phyloP scores from a whole-genome alignment of 2,329 filamentous ascomycete species.

The Penicillium oxalicum region DNA sequence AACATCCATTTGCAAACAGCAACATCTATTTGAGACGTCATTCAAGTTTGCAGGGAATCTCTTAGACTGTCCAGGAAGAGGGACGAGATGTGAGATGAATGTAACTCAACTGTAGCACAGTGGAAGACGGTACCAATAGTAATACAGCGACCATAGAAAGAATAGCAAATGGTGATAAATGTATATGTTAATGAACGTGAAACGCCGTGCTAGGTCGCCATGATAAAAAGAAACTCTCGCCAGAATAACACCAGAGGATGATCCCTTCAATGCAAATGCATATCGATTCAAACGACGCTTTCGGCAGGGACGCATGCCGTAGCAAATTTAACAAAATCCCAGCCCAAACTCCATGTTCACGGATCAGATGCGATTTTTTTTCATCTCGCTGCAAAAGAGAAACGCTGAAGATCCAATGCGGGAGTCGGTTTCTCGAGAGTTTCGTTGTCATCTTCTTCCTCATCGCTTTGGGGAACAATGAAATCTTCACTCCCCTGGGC shows the following conservation, averaged over 20 bases:
- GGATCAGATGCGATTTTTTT: neutral
- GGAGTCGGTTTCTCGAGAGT: conserved; percentile 11
- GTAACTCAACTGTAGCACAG: too few relatives aligned
- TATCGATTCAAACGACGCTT: too few relatives aligned
- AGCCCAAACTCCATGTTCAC: conserved; percentile 12
- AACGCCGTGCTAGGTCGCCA: neutral
- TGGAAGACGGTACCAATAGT: too few relatives aligned
- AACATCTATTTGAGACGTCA: too few relatives aligned
- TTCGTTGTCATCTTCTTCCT: conserved; percentile 24
- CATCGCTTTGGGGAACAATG: conserved; percentile 48
- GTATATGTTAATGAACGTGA: neutral
- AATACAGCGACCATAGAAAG: too few relatives aligned
- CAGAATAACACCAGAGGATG: too few relatives aligned
- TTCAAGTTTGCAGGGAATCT: too few relatives aligned
- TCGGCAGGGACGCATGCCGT: too few relatives aligned
- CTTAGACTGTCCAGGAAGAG: too few relatives aligned
- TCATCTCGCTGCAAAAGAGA: conserved; percentile 30
- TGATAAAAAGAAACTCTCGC: conserved; percentile 1
- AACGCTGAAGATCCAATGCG: conserved; percentile 32
- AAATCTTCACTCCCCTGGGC: conserved; percentile 47
- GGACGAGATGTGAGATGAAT: too few relatives aligned
- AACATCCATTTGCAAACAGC: too few relatives aligned
- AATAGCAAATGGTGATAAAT: neutral
- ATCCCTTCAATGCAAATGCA: too few relatives aligned
- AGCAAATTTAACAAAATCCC: conserved; percentile 2